Base-by-base conservation (phyloP, 2,329 filamentous ascomycete genomes). In the Chaetomium globosum region DNA sequence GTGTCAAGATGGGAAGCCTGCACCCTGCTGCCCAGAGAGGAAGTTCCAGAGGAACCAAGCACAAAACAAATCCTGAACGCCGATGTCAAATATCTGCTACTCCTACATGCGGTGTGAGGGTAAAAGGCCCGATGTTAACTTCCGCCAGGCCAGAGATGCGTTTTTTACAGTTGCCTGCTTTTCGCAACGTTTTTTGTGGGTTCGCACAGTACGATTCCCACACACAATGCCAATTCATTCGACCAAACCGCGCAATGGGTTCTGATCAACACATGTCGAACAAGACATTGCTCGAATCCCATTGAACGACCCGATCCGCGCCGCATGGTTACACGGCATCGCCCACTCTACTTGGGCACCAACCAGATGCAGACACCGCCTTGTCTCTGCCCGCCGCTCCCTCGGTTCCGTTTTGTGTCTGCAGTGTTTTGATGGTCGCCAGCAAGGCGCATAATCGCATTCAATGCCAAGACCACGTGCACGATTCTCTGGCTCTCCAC, bases 401-500 rank as follows among this genome's bases (percentile, higher is more conserved):
- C n/a, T 48, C 46, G 46, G 46, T 48, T 46, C 19, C 46, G 16
- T 16, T 43, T 43, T 43, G 13, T 36, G 39, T 43, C 16, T 43
- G 21, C 49, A 13, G 2, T 30, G 6, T 13, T 30, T 31, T 12
- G 4, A 39, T 48, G 56, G 56, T 12, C 26, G 26, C 39, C 56
- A 31, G 28, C 19, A n/a, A 4, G 36, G 23, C 30, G 36, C 43
- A 51, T 16, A 13, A 39, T 59, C 6, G n/a, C n/a, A 62, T 57
- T 19, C 26, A 39, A 52, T 59, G 64, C 64, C 64, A 65, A 65
- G 64, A 62, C 54, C 64, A 65, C 64, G 64, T 65, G 64, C 7
- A 23, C 30, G 19, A 63, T 62, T 30, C n/a, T 48, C 46, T 65
- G 64, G 64, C 48, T 64, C 55, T 28, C n/a, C 7, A 43, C 6